Evolutionary conservation across 768 basidiomycete genomes (phyloP).

Genomic region (Ephemerocybe angulata): DNA sequence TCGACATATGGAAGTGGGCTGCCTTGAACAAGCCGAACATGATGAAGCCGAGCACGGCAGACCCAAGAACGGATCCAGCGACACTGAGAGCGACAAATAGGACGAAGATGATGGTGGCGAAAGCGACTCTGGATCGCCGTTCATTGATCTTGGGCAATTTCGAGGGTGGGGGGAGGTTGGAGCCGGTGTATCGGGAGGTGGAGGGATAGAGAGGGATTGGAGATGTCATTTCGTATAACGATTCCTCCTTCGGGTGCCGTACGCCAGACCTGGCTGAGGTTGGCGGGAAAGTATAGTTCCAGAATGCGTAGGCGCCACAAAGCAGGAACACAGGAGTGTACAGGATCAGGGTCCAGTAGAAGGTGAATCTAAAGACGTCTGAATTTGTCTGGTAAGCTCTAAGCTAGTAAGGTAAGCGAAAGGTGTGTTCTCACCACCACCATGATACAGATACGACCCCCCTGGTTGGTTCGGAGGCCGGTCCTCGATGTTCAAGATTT

Average conservation of each 20-base stretch:
- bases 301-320: slow-evolving; percentile 48
- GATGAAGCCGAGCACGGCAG: slow-evolving; percentile 44
- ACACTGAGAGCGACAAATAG: slow-evolving; percentile 39
- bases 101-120: slow-evolving; percentile 44
- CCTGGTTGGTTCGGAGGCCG: slow-evolving; percentile 35
- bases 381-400: slow-evolving; percentile 1
- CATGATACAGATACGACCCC: slow-evolving; percentile 41
- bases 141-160: slow-evolving; percentile 26
- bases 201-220: slow-evolving; percentile 5
- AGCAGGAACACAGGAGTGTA: slow-evolving; percentile 48
- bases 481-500: slow-evolving; percentile 43
- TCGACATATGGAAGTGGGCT: slow-evolving; percentile 47
- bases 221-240: neutral
- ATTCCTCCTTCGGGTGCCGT: neutral
- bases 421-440: slow-evolving; percentile 28
- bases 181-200: slow-evolving; percentile 1
- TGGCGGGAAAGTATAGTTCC: slow-evolving; percentile 50
- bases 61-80: slow-evolving; percentile 44
- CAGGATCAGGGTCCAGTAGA: slow-evolving; percentile 51
- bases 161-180: slow-evolving; percentile 6
- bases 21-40: slow-evolving; percentile 43
- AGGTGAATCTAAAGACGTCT: slow-evolving; percentile 52
- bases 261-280: neutral
- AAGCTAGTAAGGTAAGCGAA: neutral
- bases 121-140: slow-evolving; percentile 43